Evolutionary conservation across 2,329 filamentous ascomycete genomes (phyloP), one percentile per base, ranked within the genome.

Genomic region (Hypoxylon rubiginosum): DNA sequence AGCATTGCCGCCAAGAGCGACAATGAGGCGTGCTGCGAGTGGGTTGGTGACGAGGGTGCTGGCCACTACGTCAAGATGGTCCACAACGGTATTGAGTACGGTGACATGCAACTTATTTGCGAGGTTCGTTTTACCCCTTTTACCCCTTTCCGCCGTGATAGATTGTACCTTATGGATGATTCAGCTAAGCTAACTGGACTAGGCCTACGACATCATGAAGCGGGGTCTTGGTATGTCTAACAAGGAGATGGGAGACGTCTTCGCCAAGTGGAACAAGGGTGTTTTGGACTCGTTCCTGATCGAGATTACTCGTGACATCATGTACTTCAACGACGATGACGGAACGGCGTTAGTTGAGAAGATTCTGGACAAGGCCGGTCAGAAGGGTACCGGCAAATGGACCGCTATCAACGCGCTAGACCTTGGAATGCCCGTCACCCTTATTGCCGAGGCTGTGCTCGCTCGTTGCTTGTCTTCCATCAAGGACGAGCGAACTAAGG

Each of bases 1-100:
- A 90, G 90, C 86, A 97, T 99, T 80, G 89, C 96, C 71, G 96
- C 96, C 82, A 98, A 99, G 90, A 97, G 92, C 82, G 95, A 97
- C 78, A 91, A 91, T 77, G 96, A 99, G 88, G 85, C 96, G 73
- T 99, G 96, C 90, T 99, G 96, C 81, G 96, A 99, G 84, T 99
- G 96, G 96, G 96, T 99, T 77, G 96, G 96, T 86, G 96, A 98
- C 84, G 94, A 98, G 83, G 96, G 96, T 90, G 93, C 96, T 84
- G 96, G 96, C 77, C 96, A 99, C 91, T 99, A 97, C 88, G 95
- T 99, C 87, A 99, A 99, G 92, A 99, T 99, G 96, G 96, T 99
- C 71, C 96, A 99, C 91, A 99, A 99, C 85, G 96, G 96, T 89
- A 99, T 99, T 77, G 96, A 99, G 86, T 99, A 99, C 82, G 96